Evolutionary conservation across 2,329 filamentous ascomycete genomes (phyloP).

Genomic region (Phoma sp.): DNA sequence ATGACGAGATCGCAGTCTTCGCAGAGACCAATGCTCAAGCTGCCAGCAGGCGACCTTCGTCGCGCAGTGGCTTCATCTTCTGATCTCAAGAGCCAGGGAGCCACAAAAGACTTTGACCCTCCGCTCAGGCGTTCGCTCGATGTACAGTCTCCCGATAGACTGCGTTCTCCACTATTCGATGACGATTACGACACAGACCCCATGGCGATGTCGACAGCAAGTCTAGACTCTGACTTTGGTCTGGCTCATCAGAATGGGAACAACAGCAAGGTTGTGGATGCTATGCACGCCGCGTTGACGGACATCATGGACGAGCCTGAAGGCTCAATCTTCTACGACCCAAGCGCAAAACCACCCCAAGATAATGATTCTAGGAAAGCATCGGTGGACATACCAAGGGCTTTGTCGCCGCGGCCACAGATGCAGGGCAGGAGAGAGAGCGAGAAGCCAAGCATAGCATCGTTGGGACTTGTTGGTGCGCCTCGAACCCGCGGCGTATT

Average conservation of each 20-base stretch:
- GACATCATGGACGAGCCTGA: constrained; percentile 84
- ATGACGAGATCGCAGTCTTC: constrained; percentile 56
- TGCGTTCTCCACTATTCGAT: constrained; percentile 71
- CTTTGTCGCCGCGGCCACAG: constrained; percentile 47
- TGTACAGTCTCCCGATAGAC: constrained; percentile 56
- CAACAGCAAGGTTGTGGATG: constrained; percentile 83
- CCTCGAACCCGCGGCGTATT: constrained; percentile 91
- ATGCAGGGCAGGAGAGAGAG: constrained; percentile 48
- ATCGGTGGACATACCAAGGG: constrained; percentile 64
- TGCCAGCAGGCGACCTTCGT: constrained; percentile 55
- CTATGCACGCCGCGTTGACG: constrained; percentile 89
- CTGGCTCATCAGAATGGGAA: constrained; percentile 57
- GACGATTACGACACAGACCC: constrained; percentile 79
- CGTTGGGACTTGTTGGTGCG: constrained; percentile 85
- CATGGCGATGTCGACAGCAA: constrained; percentile 77
- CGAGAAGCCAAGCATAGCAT: constrained; percentile 85
- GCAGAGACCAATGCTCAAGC: constrained; percentile 40
- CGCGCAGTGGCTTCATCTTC: constrained; percentile 66
- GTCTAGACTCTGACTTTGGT: constrained; percentile 70
- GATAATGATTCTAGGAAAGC: constrained; percentile 68
- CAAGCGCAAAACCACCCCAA: constrained; percentile 58
- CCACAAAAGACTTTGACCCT: constrained; percentile 52
- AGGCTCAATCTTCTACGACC: constrained; percentile 69
- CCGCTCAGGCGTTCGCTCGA: constrained; percentile 73
- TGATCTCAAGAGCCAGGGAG: constrained; percentile 60